phyloP scores from a whole-genome alignment of 148 eudicot genomes.

The Rhododendron ovatum region DNA sequence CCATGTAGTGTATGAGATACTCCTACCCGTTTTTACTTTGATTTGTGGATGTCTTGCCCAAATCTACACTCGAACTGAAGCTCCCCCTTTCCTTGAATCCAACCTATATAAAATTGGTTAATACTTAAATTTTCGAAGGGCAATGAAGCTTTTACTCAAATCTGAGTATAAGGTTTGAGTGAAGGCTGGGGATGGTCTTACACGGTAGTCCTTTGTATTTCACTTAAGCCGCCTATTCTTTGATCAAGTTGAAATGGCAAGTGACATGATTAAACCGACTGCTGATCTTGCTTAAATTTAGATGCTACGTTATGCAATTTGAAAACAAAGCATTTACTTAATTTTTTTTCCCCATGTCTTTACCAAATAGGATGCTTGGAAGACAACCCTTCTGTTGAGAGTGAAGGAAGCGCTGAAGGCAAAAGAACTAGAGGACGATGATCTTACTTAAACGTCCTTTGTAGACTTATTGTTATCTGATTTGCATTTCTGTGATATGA shows the following conservation, averaged over 20 bases:
- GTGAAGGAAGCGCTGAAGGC: slow-evolving; percentile 81
- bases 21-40: neutral
- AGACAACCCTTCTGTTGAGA: slow-evolving; percentile 83
- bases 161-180: neutral
- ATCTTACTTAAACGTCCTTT: slow-evolving; percentile 47
- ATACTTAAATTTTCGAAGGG: neutral
- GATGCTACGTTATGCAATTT: neutral
- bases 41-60: neutral
- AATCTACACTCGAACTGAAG: neutral
- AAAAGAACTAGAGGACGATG: slow-evolving; percentile 80
- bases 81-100: neutral
- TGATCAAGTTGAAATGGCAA: slow-evolving; percentile 1
- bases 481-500: slow-evolving; percentile 3
- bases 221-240: neutral
- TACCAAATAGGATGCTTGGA: slow-evolving; percentile 68
- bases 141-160: neutral
- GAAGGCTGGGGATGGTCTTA: neutral
- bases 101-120: neutral
- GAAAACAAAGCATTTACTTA: neutral
- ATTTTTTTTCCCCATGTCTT: neutral
- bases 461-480: neutral
- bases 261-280: neutral
- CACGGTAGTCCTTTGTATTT: neutral
- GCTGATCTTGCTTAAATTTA: neutral
- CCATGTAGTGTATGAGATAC: neutral